Evolutionary conservation across 2,329 filamentous ascomycete genomes (phyloP).

Genomic region (Chaetomiaceae sp.): DNA sequence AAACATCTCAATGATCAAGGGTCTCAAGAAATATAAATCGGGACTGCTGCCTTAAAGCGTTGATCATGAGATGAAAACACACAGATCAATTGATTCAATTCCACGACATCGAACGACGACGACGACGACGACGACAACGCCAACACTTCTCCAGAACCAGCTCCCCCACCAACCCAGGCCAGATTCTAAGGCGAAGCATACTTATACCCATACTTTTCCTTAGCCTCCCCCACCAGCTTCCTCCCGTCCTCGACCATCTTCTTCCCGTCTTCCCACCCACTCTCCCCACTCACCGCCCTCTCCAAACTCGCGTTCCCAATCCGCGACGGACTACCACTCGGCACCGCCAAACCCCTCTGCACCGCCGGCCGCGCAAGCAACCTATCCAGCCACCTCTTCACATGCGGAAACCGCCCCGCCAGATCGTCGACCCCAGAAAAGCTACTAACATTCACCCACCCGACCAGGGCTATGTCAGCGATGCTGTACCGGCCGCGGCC

Average conservation of each 20-base stretch:
- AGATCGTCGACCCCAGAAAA: slow-evolving; percentile 58
- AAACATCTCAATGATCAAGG: too few relatives aligned
- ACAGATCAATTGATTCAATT: too few relatives aligned
- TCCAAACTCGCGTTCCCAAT: slow-evolving; percentile 26
- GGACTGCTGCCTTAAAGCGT: too few relatives aligned
- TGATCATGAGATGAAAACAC: too few relatives aligned
- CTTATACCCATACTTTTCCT: slow-evolving; percentile 46
- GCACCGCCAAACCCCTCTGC: slow-evolving; percentile 59
- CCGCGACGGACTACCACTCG: slow-evolving; percentile 36
- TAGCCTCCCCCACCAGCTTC: slow-evolving; percentile 36
- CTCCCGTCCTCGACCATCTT: slow-evolving; percentile 38
- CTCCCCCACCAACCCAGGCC: too few relatives aligned
- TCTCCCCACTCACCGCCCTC: slow-evolving; percentile 32
- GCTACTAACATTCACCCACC: slow-evolving; percentile 49
- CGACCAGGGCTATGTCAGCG: slow-evolving; percentile 68
- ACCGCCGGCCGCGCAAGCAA: slow-evolving; percentile 56
- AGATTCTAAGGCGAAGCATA: slow-evolving; percentile 38
- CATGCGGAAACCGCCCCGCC: slow-evolving; percentile 53
- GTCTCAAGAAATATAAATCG: too few relatives aligned
- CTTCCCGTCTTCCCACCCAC: slow-evolving; percentile 36
- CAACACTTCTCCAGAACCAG: too few relatives aligned
- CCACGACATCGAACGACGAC: too few relatives aligned
- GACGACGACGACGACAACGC: too few relatives aligned
- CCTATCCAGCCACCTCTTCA: slow-evolving; percentile 63
- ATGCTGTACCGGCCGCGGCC: slow-evolving; percentile 55